phyloP scores from a whole-genome alignment of 1,284 basidiomycete species.

The Blastosporella zonata region DNA sequence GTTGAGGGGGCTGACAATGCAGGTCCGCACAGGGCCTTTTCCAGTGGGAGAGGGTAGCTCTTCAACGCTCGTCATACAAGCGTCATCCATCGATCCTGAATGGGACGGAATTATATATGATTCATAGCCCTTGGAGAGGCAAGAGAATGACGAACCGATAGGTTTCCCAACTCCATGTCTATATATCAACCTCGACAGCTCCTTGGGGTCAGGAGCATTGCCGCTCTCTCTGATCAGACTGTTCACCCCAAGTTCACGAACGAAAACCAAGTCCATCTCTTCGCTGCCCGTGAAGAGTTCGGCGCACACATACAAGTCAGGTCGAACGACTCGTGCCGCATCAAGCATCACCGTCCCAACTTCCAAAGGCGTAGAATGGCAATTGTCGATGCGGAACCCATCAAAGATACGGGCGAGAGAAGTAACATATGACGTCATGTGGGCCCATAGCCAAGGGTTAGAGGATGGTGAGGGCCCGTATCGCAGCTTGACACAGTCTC shows the following conservation, averaged over 20 bases:
- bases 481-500: conserved; percentile 96
- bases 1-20: conserved; percentile 73
- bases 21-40: conserved; percentile 72
- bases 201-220: conserved; percentile 86
- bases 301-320: conserved; percentile 92
- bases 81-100: conserved; percentile 86
- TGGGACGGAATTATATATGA: not conserved
- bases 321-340: conserved; percentile 83
- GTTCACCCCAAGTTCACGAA: conserved; percentile 88
- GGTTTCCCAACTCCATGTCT: conserved; percentile 88
- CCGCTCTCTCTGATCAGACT: conserved; percentile 90
- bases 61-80: conserved; percentile 73
- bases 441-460: conserved; percentile 94
- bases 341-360: conserved; percentile 94
- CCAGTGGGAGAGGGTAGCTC: conserved; percentile 77
- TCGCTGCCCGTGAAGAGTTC: conserved; percentile 97
- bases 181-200: conserved; percentile 83
- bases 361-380: conserved; percentile 94
- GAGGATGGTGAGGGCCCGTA: conserved; percentile 78
- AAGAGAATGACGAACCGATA: conserved; percentile 53
- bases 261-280: conserved; percentile 90
- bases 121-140: not conserved
- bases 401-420: conserved; percentile 82
- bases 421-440: conserved; percentile 88
- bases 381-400: conserved; percentile 97